Evolutionary conservation across 768 basidiomycete genomes (phyloP), one percentile per base, ranked within the genome.

Genomic region (Boletus sensibilis): DNA sequence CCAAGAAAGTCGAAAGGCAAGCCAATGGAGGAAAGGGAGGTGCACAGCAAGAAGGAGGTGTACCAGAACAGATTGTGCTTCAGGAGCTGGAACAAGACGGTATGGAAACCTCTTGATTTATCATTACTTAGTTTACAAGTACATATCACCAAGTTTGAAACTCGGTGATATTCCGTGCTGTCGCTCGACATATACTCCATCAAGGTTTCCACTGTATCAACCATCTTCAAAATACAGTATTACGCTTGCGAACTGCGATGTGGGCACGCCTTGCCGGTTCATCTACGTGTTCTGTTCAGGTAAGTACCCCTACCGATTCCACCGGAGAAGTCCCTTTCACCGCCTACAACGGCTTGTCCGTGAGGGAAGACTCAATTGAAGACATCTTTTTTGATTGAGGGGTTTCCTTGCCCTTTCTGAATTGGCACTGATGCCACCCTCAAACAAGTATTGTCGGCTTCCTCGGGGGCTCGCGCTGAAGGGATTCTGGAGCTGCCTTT

Each of bases 61-160:
- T 23, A 4, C 57, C 67, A 7, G 62, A 57, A 41, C 67, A 68
- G 55, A 62, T 78, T 29, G 70, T 78, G 23, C 66, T 76, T 33
- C 70, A 72, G 61, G 79, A 79, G 61, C 76, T 73, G 29, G 77
- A 80, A 50, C 79, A 79, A 55, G 76, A 76, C 21, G 68, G 65
- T 48, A 74, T 74, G 71, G 78, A 78, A 49, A 53, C 57, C 21
- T 51, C 46, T 38, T 71, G 50, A 63, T 55, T 35, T 14, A 5
- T 39, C 29, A 16, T 31, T 44, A 29, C 27, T 29, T 29, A n/a
- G 31, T 37, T 16, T 47, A 50, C 44, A 31, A 23, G 41, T 34
- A n/a, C n/a, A n/a, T n/a, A 25, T 52, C 54, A 25, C 35, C 40
- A 40, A 33, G 38, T 35, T 47, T 38, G 43, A 43, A 23, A 45